phyloP scores from a whole-genome alignment of 345 rosid genomes.

The Abelmoschus esculentus region DNA sequence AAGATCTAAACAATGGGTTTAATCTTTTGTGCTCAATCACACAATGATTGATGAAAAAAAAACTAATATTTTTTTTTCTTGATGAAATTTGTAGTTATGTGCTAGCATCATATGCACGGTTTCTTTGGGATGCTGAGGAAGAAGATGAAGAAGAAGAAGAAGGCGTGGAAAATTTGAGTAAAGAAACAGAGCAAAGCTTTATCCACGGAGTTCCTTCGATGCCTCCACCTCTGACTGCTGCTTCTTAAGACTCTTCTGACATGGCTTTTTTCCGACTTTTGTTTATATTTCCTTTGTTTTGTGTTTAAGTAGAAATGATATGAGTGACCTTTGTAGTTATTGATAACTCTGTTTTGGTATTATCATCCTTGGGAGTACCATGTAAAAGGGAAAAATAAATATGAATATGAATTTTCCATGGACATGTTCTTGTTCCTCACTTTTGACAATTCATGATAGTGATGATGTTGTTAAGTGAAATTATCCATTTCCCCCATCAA shows the following conservation, averaged over 20 bases:
- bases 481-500: too few species aligned
- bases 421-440: background rate
- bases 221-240: constrained; percentile 46
- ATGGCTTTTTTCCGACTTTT: constrained; percentile 28
- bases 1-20: background rate
- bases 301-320: constrained; percentile 1
- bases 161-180: constrained; percentile 17
- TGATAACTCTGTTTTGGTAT: constrained; percentile 4
- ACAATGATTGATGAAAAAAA: background rate
- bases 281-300: constrained; percentile 16
- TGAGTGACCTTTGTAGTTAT: background rate
- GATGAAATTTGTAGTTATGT: constrained; percentile 45
- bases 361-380: constrained; percentile 12
- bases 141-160: constrained; percentile 28
- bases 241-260: constrained; percentile 33
- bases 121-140: constrained; percentile 86
- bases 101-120: constrained; percentile 79
- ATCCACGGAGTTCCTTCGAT: constrained; percentile 28
- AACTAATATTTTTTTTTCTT: background rate
- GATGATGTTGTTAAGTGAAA: background rate
- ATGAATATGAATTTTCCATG: constrained; percentile 19
- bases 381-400: constrained; percentile 24
- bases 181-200: constrained; percentile 20
- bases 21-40: background rate
- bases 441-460: background rate